Evolutionary conservation across 106 monocot species (phyloP).

Genomic region (Dioscorea dumetorum): DNA sequence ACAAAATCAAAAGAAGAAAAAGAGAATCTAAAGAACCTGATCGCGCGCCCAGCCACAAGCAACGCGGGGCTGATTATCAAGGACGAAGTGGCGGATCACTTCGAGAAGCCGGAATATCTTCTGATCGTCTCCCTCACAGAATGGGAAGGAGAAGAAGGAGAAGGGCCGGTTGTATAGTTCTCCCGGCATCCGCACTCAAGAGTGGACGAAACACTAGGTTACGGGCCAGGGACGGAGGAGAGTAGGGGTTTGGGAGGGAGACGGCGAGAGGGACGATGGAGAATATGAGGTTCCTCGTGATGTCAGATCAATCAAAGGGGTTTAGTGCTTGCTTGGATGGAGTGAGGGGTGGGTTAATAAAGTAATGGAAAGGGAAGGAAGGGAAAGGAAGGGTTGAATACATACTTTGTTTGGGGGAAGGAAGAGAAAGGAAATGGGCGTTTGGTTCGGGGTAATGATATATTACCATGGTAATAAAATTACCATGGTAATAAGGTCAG

Average conservation of each 20-base stretch:
- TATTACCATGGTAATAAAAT: too few species aligned
- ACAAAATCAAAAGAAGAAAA: neutral
- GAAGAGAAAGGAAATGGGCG: too few species aligned
- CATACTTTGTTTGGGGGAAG: too few species aligned
- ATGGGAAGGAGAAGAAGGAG: slow-evolving; percentile 1
- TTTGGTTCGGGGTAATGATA: too few species aligned
- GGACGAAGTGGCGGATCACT: slow-evolving; percentile 55
- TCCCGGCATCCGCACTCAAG: slow-evolving; percentile 1
- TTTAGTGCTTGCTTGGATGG: too few species aligned
- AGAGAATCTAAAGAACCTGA: slow-evolving; percentile 39
- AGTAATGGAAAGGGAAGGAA: too few species aligned
- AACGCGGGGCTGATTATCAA: slow-evolving; percentile 71
- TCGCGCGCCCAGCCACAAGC: slow-evolving; percentile 97
- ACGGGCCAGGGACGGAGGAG: neutral
- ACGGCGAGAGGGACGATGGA: slow-evolving; percentile 2
- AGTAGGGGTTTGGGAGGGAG: slow-evolving; percentile 5
- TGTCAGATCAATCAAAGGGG: too few species aligned
- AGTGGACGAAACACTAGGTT: slow-evolving; percentile 24
- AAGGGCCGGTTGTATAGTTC: neutral
- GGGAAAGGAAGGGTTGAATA: too few species aligned
- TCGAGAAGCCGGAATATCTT: slow-evolving; percentile 69
- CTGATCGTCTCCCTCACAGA: slow-evolving; percentile 49
- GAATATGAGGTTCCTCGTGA: too few species aligned
- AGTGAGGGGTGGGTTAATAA: too few species aligned
- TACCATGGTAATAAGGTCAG: too few species aligned